These are phyloP conservation scores for Aspergillus fischeri DNA, from an alignment of 2,329 filamentous ascomycete species.

Conservation along the genomic window DNA sequence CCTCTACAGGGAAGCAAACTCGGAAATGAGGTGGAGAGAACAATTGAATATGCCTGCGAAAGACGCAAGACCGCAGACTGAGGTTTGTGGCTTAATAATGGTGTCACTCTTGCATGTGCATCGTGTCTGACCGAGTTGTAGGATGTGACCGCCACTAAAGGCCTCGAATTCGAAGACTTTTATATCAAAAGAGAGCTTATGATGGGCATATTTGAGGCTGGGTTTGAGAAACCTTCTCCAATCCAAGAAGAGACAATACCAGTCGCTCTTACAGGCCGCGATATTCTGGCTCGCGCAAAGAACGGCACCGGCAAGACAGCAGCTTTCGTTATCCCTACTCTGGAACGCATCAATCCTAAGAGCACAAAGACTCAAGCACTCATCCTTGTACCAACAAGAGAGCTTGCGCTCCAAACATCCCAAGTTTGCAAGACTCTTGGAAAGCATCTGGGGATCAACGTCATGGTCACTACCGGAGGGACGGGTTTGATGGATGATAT, in stretches of 20 bases:
- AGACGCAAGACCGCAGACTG: slow-evolving; percentile 48
- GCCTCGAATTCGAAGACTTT: slow-evolving; percentile 96
- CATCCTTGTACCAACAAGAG: slow-evolving; percentile 92
- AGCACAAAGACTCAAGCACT: slow-evolving; percentile 93
- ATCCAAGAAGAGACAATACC: slow-evolving; percentile 99
- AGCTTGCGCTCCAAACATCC: slow-evolving; percentile 95
- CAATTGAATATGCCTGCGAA: slow-evolving; percentile 45
- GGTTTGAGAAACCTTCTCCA: slow-evolving; percentile 96
- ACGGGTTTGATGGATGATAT: slow-evolving; percentile 96
- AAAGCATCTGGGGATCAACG: slow-evolving; percentile 94
- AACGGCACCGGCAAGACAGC: slow-evolving; percentile 98
- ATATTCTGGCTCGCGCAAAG: slow-evolving; percentile 94
- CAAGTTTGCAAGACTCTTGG: slow-evolving; percentile 98
- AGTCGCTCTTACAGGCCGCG: slow-evolving; percentile 88
- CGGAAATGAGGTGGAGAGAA: slow-evolving; percentile 43
- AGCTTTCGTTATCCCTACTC: slow-evolving; percentile 91
- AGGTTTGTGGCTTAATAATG: slow-evolving; percentile 31
- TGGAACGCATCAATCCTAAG: slow-evolving; percentile 96
- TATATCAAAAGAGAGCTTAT: slow-evolving; percentile 89
- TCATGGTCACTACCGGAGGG: slow-evolving; percentile 98
- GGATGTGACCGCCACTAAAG: slow-evolving; percentile 98
- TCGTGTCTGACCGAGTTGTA: slow-evolving; percentile 37
- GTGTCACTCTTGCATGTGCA: slow-evolving; percentile 4
- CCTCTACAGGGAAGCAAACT: slow-evolving; percentile 32
- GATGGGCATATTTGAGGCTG: slow-evolving; percentile 99